Evolutionary conservation across 345 rosid genomes (phyloP), one percentile per base, ranked within the genome.

Genomic region (Trapa bicornis): DNA sequence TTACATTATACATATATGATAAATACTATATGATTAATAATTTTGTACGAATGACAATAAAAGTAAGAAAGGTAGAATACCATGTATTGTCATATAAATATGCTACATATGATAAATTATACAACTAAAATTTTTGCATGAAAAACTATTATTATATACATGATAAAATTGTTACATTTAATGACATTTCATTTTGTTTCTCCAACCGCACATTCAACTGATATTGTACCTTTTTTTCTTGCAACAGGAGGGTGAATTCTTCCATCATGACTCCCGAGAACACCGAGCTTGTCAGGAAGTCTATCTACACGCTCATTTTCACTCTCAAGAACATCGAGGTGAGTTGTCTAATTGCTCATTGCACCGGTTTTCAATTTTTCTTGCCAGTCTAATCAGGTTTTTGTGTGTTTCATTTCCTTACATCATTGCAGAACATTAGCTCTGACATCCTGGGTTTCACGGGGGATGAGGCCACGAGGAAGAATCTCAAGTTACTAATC

Each of bases 281-380:
- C 73, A 86, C 93, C 0, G 93, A 94, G 76, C 78, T 91, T 66
- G 81, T 91, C 47, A 89, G 84, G 65, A 91, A 89, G 80, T 94
- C 97, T 68, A 77, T 95, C 43, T 79, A 89, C 77, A 87, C 90
- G 73, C 81, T 95, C 67, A 83, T 89, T 68, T 89, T 91, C 74
- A 87, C 99, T 17, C 74, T 95, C 84, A 95, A 89, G 84, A 95
- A 95, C 76, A 74, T 95, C 22, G 97, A 95, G 96, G 99, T 89
- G 76, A 74, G 67, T 53, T 45, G 35, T 70, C 33, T 47, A 56
- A 36, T 53, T 35, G 15, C 35, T 39, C 53, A 29, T 22, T 22
- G 29, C 29, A 64, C 22, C 13, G 22, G 32, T 64, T 8, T 2
- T 64, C 6, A 14, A 62, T 17, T 38, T 14, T 33, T 63, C 67